phyloP scores from a whole-genome alignment of 2,329 filamentous ascomycete genomes.

The Colletotrichum orbiculare region DNA sequence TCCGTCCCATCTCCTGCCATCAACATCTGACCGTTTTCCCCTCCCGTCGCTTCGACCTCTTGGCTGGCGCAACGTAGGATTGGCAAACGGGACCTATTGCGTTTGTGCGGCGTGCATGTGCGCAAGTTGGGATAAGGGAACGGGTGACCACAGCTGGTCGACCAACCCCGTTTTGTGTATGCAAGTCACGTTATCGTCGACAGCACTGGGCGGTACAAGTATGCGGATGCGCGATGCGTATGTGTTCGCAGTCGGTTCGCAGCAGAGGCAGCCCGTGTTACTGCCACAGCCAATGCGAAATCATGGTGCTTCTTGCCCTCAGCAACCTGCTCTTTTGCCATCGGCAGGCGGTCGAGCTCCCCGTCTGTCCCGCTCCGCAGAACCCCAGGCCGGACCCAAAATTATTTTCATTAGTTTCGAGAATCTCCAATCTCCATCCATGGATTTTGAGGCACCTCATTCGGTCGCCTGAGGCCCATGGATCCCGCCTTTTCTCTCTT shows the following conservation, averaged over 20 bases:
- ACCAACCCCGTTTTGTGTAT: slow-evolving; percentile 8
- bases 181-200: slow-evolving; percentile 23
- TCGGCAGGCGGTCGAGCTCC: slow-evolving; percentile 29
- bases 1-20: slow-evolving; percentile 30
- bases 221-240: no score
- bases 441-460: slow-evolving; percentile 28
- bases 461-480: slow-evolving; percentile 29
- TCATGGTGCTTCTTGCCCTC: neutral
- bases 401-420: slow-evolving; percentile 30
- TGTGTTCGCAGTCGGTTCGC: neutral
- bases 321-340: slow-evolving; percentile 24
- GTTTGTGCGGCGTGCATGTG: slow-evolving; percentile 9
- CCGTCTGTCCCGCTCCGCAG: slow-evolving; percentile 31
- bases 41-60: slow-evolving; percentile 23
- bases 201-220: neutral
- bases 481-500: slow-evolving; percentile 30
- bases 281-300: slow-evolving; percentile 19
- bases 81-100: slow-evolving; percentile 14
- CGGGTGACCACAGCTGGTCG: slow-evolving; percentile 4
- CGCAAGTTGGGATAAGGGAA: slow-evolving; percentile 4
- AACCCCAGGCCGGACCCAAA: slow-evolving; percentile 29
- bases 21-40: slow-evolving; percentile 20
- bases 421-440: slow-evolving; percentile 10
- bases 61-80: slow-evolving; percentile 30
- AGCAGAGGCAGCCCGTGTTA: slow-evolving; percentile 32